Evolutionary conservation across 129 eudicot genomes (phyloP).

Genomic region (Ambrosia trifida): DNA sequence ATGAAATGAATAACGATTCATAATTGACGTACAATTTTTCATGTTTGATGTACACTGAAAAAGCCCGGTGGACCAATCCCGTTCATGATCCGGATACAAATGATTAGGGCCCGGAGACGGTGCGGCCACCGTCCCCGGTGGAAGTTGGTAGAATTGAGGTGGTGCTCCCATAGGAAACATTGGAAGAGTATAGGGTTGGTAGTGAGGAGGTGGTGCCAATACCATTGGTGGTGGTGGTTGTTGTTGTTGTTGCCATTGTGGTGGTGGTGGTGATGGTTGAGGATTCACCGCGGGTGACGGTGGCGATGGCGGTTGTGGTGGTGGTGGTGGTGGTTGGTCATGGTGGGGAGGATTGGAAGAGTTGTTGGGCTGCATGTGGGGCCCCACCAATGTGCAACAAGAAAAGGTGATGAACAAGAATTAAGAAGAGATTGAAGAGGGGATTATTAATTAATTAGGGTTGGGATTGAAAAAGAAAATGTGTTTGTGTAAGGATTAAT

Average conservation of each 20-base stretch:
- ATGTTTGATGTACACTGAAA: slow-evolving; percentile 49
- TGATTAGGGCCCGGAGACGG: slow-evolving; percentile 20
- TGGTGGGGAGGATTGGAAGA: slow-evolving; percentile 15
- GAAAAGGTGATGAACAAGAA: slow-evolving; percentile 12
- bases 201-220: slow-evolving; percentile 24
- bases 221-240: slow-evolving; percentile 30
- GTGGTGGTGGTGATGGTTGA: slow-evolving; percentile 10
- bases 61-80: slow-evolving; percentile 55
- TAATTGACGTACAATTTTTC: slow-evolving; percentile 35
- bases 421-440: slow-evolving; percentile 24
- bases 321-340: slow-evolving; percentile 23
- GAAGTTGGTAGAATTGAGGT: slow-evolving; percentile 28
- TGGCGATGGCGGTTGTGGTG: slow-evolving; percentile 17
- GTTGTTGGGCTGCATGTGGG: slow-evolving; percentile 35
- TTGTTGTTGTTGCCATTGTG: background rate
- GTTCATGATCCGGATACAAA: slow-evolving; percentile 43
- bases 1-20: no score
- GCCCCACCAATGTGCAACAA: slow-evolving; percentile 31
- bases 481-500: slow-evolving; percentile 20
- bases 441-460: slow-evolving; percentile 28
- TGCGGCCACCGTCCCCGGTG: slow-evolving; percentile 2
- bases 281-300: background rate
- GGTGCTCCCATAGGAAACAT: slow-evolving; percentile 30
- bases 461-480: slow-evolving; percentile 11
- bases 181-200: slow-evolving; percentile 18